Evolutionary conservation across 331 rosid genomes (phyloP).

Genomic region (Stylosanthes scabra): DNA sequence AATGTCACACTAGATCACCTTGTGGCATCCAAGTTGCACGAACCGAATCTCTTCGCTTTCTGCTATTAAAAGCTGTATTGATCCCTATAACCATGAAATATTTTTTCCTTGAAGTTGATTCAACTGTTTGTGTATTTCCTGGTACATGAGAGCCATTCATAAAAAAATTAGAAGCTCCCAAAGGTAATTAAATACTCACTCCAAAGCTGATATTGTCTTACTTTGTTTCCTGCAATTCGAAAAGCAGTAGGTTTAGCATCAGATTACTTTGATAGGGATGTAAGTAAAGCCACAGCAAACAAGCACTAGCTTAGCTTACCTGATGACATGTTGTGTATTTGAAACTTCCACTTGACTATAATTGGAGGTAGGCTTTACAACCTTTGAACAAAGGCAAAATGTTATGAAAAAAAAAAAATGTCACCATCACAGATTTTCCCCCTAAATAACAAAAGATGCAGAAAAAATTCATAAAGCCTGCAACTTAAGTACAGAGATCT

Average conservation of each 20-base stretch:
- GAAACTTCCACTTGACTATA: constrained; percentile 53
- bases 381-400: constrained; percentile 48
- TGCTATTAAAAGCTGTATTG: too few relatives aligned
- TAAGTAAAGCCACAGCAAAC: constrained; percentile 29
- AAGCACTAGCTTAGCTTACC: constrained; percentile 53
- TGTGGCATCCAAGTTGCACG: too few relatives aligned
- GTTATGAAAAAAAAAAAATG: neutral
- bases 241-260: constrained; percentile 34
- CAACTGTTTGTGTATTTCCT: constrained; percentile 45
- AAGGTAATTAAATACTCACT: constrained; percentile 57
- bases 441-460: constrained; percentile 29
- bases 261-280: constrained; percentile 20
- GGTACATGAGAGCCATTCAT: constrained; percentile 46
- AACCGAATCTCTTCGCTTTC: too few relatives aligned
- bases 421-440: constrained; percentile 13
- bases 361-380: constrained; percentile 47
- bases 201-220: constrained; percentile 58
- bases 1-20: neutral
- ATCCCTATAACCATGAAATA: constrained; percentile 65
- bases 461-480: constrained; percentile 9
- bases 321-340: constrained; percentile 45
- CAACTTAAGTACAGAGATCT: constrained; percentile 6
- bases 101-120: constrained; percentile 60
- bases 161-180: constrained; percentile 35
- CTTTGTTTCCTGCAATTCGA: constrained; percentile 61